These are phyloP conservation scores for Aspergillus mulundensis DNA, from an alignment of 495 filamentous ascomycete species.

Conservation along the genomic window DNA sequence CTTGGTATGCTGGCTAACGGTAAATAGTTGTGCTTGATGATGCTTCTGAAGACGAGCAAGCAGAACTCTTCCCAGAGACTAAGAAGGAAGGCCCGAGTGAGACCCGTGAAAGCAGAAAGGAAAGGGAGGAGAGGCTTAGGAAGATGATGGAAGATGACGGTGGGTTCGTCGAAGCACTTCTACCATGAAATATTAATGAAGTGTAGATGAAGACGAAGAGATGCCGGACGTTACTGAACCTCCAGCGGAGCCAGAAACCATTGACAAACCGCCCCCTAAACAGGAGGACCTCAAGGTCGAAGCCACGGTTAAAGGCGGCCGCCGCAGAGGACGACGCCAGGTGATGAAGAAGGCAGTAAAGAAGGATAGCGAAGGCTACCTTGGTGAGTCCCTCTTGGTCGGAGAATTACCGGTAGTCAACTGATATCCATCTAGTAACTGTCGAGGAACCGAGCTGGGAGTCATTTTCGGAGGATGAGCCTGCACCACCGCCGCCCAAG, in stretches of 20 bases:
- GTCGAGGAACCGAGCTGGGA: slow-evolving; percentile 88
- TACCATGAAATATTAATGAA: not conserved
- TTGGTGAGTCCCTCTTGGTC: slow-evolving; percentile 55
- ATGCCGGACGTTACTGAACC: slow-evolving; percentile 42
- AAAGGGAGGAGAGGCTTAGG: slow-evolving; percentile 67
- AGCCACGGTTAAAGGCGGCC: slow-evolving; percentile 53
- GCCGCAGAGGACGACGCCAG: slow-evolving; percentile 73
- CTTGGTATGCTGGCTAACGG: slow-evolving; percentile 16
- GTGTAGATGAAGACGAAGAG: slow-evolving; percentile 36
- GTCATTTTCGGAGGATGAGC: slow-evolving; percentile 92
- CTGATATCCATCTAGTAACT: slow-evolving; percentile 61
- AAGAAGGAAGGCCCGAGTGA: slow-evolving; percentile 31
- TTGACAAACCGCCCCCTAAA: slow-evolving; percentile 43
- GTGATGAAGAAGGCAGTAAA: slow-evolving; percentile 86
- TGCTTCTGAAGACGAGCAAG: slow-evolving; percentile 71
- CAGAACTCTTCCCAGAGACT: slow-evolving; percentile 52
- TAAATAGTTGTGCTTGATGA: slow-evolving; percentile 42
- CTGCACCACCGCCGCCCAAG: slow-evolving; percentile 51
- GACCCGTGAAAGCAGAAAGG: slow-evolving; percentile 56
- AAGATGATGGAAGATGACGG: slow-evolving; percentile 89
- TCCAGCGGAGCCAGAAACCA: slow-evolving; percentile 44
- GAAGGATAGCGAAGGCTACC: slow-evolving; percentile 90
- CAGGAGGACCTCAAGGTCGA: slow-evolving; percentile 38
- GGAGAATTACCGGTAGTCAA: slow-evolving; percentile 4
- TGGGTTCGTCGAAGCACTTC: slow-evolving; percentile 19